Evolutionary conservation across 2,329 filamentous ascomycete species (phyloP).

Genomic region (Fusarium lyarnte): DNA sequence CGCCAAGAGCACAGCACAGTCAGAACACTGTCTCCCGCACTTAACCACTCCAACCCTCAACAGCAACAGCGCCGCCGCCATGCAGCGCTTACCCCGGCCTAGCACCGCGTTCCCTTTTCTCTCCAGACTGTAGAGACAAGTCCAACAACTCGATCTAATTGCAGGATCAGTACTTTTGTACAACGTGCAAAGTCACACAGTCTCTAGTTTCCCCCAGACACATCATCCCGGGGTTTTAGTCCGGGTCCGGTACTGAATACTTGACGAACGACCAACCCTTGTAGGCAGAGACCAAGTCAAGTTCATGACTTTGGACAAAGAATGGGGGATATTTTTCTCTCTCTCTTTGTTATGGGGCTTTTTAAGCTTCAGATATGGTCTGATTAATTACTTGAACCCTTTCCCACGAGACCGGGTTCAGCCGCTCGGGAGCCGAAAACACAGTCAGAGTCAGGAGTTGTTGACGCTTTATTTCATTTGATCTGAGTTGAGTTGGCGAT

Average conservation of each 20-base stretch:
- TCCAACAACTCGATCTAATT: not conserved
- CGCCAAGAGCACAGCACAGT: constrained; percentile 17
- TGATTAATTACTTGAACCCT: not conserved
- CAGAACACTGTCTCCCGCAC: constrained; percentile 27
- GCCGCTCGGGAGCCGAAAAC: constrained; percentile 21
- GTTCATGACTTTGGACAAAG: constrained; percentile 13
- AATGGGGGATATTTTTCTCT: not conserved
- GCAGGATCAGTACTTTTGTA: not conserved
- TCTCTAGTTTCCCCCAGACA: constrained; percentile 34
- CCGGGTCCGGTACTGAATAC: constrained; percentile 27
- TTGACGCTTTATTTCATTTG: not conserved
- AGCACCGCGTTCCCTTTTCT: constrained; percentile 11
- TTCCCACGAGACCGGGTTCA: constrained; percentile 7
- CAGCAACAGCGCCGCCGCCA: constrained; percentile 30
- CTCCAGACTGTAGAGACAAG: not conserved
- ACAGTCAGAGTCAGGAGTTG: not conserved
- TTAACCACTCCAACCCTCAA: constrained; percentile 16
- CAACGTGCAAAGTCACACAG: constrained; percentile 22
- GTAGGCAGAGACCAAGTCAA: not conserved
- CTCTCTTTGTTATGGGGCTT: not conserved
- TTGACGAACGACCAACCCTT: constrained; percentile 1
- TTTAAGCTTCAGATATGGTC: not conserved
- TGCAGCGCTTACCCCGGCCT: constrained; percentile 41
- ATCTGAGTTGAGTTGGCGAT: not conserved
- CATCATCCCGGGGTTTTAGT: constrained; percentile 14